A percentile compares a stretch with the other conserved stretches of the same genome.
phyloP scores from a whole-genome alignment of 805 yeast genomes.

The Torulaspora delbrueckii region DNA sequence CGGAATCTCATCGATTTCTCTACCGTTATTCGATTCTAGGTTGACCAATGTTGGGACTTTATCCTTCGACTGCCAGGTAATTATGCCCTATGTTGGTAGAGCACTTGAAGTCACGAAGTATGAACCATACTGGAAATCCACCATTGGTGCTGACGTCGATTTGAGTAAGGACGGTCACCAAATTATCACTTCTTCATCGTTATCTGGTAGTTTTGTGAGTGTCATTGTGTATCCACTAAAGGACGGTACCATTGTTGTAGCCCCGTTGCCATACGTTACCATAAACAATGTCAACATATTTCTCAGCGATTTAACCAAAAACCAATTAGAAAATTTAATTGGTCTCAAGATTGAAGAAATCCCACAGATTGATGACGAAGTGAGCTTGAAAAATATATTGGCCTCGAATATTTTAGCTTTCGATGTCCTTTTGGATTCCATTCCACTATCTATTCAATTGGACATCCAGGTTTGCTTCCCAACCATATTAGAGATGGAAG shows the following conservation, averaged over 20 bases:
- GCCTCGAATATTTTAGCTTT: slow-evolving; percentile 52
- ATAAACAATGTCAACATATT: slow-evolving; percentile 49
- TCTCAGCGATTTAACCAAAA: slow-evolving; percentile 48
- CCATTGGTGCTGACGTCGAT: slow-evolving; percentile 45
- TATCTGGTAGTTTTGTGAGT: slow-evolving; percentile 73
- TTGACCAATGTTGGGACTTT: slow-evolving; percentile 78
- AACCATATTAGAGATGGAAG: slow-evolving; percentile 45
- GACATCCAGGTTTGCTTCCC: slow-evolving; percentile 77
- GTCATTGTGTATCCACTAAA: slow-evolving; percentile 64
- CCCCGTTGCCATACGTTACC: slow-evolving; percentile 60
- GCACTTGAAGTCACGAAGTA: slow-evolving; percentile 86
- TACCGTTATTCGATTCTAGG: slow-evolving; percentile 80
- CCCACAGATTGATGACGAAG: slow-evolving; percentile 23
- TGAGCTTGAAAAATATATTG: slow-evolving; percentile 25
- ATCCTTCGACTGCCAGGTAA: slow-evolving; percentile 70
- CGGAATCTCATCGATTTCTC: slow-evolving; percentile 35
- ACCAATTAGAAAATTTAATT: slow-evolving; percentile 33
- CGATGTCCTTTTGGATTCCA: slow-evolving; percentile 48
- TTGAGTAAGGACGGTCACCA: slow-evolving; percentile 19
- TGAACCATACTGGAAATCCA: slow-evolving; percentile 96
- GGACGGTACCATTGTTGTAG: slow-evolving; percentile 83
- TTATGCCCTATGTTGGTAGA: slow-evolving; percentile 80
- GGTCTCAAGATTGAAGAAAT: slow-evolving; percentile 27
- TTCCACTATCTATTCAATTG: slow-evolving; percentile 59
- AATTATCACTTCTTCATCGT: slow-evolving; percentile 85